Conservation (phyloP, 2,329 filamentous ascomycete species). For the Cytospora piceicola region DNA sequence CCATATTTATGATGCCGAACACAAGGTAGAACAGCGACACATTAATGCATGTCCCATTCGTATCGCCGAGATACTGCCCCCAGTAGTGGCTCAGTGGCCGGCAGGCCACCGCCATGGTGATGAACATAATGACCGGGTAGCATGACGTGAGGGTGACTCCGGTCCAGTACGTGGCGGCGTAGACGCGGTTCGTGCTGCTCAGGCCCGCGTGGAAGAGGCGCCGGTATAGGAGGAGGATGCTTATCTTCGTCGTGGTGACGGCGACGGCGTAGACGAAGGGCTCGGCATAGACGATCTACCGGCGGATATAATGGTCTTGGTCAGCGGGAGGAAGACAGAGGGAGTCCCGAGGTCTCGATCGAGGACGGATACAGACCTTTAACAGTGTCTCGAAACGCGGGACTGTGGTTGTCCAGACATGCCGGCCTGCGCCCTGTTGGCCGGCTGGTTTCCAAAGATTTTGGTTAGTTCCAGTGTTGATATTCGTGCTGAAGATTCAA, state of each 20-base stretch:
- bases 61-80: slow-evolving; percentile 33
- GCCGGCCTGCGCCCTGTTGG: neutral
- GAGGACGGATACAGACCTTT: neutral
- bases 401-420: neutral
- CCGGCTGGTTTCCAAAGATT: neutral
- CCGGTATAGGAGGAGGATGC: slow-evolving; percentile 40
- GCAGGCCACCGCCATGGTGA: slow-evolving; percentile 34
- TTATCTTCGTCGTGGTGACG: slow-evolving; percentile 39
- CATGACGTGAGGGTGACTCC: slow-evolving; percentile 14
- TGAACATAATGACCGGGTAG: slow-evolving; percentile 37
- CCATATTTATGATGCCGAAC: slow-evolving; percentile 37
- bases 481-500: neutral
- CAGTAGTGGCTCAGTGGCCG: slow-evolving; percentile 36
- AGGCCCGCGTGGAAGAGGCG: slow-evolving; percentile 39
- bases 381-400: neutral
- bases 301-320: slow-evolving; percentile 10
- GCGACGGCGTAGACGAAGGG: slow-evolving; percentile 39
- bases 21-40: slow-evolving; percentile 35
- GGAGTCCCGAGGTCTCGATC: neutral
- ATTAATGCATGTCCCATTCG: slow-evolving; percentile 37
- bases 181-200: slow-evolving; percentile 35
- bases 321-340: neutral
- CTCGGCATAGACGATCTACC: slow-evolving; percentile 39
- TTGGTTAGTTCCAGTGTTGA: neutral
- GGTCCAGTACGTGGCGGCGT: slow-evolving; percentile 34